Conservation (phyloP, 2,329 filamentous ascomycete species). For the Botrytis paeoniae region DNA sequence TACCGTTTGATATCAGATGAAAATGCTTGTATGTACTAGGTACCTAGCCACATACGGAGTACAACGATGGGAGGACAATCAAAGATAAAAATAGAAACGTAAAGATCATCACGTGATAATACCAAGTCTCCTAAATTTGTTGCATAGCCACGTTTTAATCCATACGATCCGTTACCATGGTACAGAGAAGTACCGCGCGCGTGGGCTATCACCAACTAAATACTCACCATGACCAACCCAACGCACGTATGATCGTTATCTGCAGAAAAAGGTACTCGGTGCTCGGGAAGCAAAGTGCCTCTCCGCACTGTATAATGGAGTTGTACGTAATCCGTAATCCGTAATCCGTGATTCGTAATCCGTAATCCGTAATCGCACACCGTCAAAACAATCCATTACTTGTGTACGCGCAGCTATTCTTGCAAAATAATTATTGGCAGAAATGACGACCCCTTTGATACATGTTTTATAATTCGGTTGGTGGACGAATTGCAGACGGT, state of each 20-base stretch:
- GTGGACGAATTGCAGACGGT: not conserved
- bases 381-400: not conserved
- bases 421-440: not conserved
- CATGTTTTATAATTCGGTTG: not conserved
- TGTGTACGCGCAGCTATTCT: not conserved
- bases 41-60: not conserved
- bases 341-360: not conserved
- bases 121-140: not conserved
- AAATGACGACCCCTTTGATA: not conserved
- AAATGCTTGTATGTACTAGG: not conserved
- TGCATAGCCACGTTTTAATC: conserved; percentile 5
- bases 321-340: not conserved
- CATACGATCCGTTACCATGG: conserved; percentile 1
- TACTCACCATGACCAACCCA: not conserved
- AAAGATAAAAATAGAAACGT: not conserved
- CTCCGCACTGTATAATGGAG: not conserved
- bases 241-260: not conserved
- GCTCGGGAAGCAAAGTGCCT: not conserved
- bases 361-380: not conserved
- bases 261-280: not conserved
- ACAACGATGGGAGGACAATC: not conserved
- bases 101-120: not conserved
- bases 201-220: not conserved
- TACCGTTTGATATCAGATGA: conserved; percentile 5
- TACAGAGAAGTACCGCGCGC: conserved; percentile 3